Percentiles rank a stretch among this genome's conserved stretches.
Conservation (phyloP, 1,139 yeast genomes). For the Kurtzmaniella quercitrusa region DNA sequence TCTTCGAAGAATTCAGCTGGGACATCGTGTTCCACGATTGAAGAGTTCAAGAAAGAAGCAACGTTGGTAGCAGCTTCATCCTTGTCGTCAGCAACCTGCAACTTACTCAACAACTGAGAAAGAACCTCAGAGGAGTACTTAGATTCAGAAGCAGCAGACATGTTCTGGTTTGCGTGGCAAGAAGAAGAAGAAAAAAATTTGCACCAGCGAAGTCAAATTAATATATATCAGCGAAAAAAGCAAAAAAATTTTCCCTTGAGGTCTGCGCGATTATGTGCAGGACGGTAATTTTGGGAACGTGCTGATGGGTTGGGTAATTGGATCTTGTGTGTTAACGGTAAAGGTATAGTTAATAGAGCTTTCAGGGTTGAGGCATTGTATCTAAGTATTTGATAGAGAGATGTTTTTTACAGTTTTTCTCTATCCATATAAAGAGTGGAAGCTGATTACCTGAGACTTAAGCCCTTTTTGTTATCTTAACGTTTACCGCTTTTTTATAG, state of each 20-base stretch:
- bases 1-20: constrained; percentile 37
- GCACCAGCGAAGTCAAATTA: constrained; percentile 6
- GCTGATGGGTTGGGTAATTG: too few relatives aligned
- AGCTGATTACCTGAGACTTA: too few relatives aligned
- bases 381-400: too few relatives aligned
- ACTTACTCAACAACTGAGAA: constrained; percentile 88
- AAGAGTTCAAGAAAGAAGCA: constrained; percentile 91
- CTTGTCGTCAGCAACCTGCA: constrained; percentile 89
- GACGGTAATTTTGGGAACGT: constrained; percentile 4
- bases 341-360: neutral
- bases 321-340: neutral
- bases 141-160: constrained; percentile 64
- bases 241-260: constrained; percentile 3
- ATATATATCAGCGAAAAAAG: constrained; percentile 7
- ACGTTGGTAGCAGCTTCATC: constrained; percentile 86
- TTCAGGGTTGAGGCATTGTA: too few relatives aligned
- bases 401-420: too few relatives aligned
- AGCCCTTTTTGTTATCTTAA: neutral
- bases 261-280: constrained; percentile 5
- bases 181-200: constrained; percentile 13
- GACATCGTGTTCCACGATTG: constrained; percentile 97
- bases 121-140: constrained; percentile 76
- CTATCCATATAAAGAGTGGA: too few relatives aligned
- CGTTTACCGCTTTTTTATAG: neutral
- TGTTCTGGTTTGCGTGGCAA: constrained; percentile 25